Conservation (phyloP, 345 rosid species). For the Moricandia arvensis region DNA sequence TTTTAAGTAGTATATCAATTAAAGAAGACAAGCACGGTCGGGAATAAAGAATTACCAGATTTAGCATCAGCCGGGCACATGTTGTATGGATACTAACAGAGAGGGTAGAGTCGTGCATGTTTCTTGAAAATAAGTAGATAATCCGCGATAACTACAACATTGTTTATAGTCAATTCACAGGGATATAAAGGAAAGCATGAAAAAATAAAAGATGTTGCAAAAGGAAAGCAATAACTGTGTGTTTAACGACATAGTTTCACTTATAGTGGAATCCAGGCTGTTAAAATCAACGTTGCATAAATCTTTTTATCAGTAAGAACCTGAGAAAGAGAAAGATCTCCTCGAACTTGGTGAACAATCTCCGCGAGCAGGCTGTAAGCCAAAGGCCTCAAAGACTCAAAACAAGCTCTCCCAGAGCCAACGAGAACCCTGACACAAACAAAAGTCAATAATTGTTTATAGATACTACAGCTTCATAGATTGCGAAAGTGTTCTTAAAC, state of each 20-base stretch:
- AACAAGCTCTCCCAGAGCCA: constrained; percentile 98
- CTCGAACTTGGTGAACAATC: constrained; percentile 97
- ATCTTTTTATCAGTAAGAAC: constrained; percentile 34
- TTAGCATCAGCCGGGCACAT: constrained; percentile 96
- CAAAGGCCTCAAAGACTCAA: constrained; percentile 92
- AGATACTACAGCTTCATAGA: neutral
- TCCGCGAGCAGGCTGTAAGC: constrained; percentile 97
- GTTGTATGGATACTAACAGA: constrained; percentile 95
- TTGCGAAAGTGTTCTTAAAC: neutral
- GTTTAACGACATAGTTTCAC: neutral
- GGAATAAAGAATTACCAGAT: constrained; percentile 62
- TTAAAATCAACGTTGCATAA: constrained; percentile 9
- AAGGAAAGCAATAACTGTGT: constrained; percentile 6
- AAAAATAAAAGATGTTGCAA: neutral
- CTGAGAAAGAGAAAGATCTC: constrained; percentile 84
- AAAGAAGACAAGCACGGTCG: constrained; percentile 16
- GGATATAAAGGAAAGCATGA: constrained; percentile 17
- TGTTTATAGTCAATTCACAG: constrained; percentile 8
- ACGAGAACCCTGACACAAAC: constrained; percentile 69
- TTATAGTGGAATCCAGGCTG: constrained; percentile 1
- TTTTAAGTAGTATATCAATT: constrained; percentile 9
- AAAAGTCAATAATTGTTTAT: neutral
- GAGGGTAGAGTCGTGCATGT: constrained; percentile 97
- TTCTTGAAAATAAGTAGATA: constrained; percentile 91
- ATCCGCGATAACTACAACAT: constrained; percentile 82